Evolutionary conservation across 1,284 basidiomycete species (phyloP), one percentile per base, ranked within the genome.

Genomic region (Irpex rosettiformis): DNA sequence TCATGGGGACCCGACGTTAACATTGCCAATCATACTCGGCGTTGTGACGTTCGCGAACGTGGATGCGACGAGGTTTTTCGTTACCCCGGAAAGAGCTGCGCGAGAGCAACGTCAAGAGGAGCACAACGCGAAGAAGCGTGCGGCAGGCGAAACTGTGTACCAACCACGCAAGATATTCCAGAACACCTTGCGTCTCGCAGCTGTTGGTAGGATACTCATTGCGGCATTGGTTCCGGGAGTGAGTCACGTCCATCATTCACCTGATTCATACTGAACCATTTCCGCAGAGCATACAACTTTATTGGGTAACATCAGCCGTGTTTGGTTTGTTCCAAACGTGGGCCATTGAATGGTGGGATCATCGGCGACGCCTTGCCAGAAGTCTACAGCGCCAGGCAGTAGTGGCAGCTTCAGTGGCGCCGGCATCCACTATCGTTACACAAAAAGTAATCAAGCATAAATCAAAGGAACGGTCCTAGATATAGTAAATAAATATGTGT

Each of bases 171-270:
- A 81, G 61, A 72, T 88, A 33, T 74, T 92, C 54, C 88, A 87
- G 65, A 81, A 81, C 5, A 73, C 73, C 1, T 71, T 94, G 61
- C 76, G 92, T 45, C 70, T 80, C 1, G 69, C 87, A 30, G 86
- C 90, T 0, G 77, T 96, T 27, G 77, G 77, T 13, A 84, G 93
- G 59, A 93, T 95, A 55, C 75, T 91, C 22, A 72, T 94, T 30
- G 89, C 89, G n/a, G 79, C 85, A 16, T 74, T 91, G 69, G 84
- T 89, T 21, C 93, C 93, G 52, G 89, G 90, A 61, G 93, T 94
- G 69, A 64, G 83, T 76, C 29, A 48, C 47, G 22, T 47, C 57
- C 43, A 21, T 52, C 48, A 24, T 40, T n/a, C 16, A 13, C 33
- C 4, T 40, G 33, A 27, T 40, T 33, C 51, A 10, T 43, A 42